Evolutionary conservation across 192 early-diverging fungal genomes (phyloP).

Genomic region (Entomortierella chlamydospora): DNA sequence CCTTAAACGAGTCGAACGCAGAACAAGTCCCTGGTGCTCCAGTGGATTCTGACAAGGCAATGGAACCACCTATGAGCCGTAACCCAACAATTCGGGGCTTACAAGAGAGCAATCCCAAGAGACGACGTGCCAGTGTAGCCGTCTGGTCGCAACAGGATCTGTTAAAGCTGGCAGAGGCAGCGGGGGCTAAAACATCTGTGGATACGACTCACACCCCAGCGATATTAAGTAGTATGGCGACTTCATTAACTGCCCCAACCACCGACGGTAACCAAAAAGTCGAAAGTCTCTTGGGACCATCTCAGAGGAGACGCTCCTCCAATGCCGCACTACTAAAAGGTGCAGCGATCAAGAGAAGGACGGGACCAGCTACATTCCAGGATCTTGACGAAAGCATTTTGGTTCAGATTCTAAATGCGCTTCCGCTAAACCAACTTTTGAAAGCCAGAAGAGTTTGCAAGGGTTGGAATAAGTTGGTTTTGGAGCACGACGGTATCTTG

Average conservation of each 20-base stretch:
- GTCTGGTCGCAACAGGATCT: conserved; percentile 83
- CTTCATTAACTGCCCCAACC: not conserved
- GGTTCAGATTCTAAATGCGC: conserved; percentile 53
- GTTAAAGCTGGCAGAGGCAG: conserved; percentile 70
- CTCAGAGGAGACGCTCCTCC: not conserved
- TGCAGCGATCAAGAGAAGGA: conserved; percentile 8
- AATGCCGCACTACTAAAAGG: not conserved
- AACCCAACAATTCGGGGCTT: conserved; percentile 49
- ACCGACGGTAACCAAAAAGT: not conserved
- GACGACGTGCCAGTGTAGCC: conserved; percentile 76
- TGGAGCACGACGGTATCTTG: conserved; percentile 59
- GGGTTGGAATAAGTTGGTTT: conserved; percentile 54
- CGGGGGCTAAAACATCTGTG: conserved; percentile 20
- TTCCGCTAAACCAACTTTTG: conserved; percentile 61
- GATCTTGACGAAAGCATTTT: conserved; percentile 53
- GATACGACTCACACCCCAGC: conserved; percentile 4
- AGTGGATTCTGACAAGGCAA: conserved; percentile 26
- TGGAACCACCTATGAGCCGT: conserved; percentile 52
- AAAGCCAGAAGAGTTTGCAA: conserved; percentile 59
- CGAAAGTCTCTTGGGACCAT: not conserved
- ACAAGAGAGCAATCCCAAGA: conserved; percentile 43
- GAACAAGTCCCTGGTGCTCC: conserved; percentile 1
- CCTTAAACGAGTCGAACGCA: not conserved
- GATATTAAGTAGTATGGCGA: conserved; percentile 14
- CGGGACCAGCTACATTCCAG: conserved; percentile 26